Evolutionary conservation across 352 stramenopile genomes (phyloP).

Genomic region (Plasmopara muralis): DNA sequence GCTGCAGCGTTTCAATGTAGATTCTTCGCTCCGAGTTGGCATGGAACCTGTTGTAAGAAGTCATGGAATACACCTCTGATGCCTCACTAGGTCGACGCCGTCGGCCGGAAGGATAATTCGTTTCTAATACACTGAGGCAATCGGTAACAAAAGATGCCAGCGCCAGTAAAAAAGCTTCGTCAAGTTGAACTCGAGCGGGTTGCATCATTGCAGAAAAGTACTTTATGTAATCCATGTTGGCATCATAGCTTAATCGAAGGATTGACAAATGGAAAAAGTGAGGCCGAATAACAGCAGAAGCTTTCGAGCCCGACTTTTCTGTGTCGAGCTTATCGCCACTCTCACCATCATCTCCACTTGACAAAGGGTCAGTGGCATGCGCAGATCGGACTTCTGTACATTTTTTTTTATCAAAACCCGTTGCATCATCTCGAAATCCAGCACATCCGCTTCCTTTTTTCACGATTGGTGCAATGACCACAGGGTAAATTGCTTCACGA

Average conservation of each 20-base stretch:
- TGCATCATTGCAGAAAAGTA: conserved; percentile 82
- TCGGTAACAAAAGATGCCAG: conserved; percentile 24
- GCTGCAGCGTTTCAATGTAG: conserved; percentile 81
- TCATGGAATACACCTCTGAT: conserved; percentile 14
- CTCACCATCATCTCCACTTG: conserved; percentile 9
- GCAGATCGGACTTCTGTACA: conserved; percentile 19
- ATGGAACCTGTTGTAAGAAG: conserved; percentile 22
- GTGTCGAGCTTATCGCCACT: conserved; percentile 13
- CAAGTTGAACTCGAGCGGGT: conserved; percentile 32
- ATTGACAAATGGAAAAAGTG: conserved; percentile 77
- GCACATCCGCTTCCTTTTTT: conserved; percentile 26
- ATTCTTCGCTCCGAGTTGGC: conserved; percentile 46
- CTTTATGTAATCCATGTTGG: conserved; percentile 85
- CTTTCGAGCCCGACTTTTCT: conserved; percentile 8
- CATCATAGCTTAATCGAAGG: conserved; percentile 68
- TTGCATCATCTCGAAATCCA: conserved; percentile 17
- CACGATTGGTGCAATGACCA: conserved; percentile 71
- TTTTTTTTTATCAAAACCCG: conserved; percentile 23
- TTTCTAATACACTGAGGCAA: conserved; percentile 10
- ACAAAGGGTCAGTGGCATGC: conserved; percentile 13
- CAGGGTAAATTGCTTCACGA: conserved; percentile 63
- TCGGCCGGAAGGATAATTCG: conserved; percentile 20
- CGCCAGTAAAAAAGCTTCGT: conserved; percentile 26
- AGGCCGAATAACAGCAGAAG: conserved; percentile 8
- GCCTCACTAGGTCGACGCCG: conserved; percentile 20